Evolutionary conservation across 2,329 filamentous ascomycete genomes (phyloP).

Genomic region (Ustulina deusta): DNA sequence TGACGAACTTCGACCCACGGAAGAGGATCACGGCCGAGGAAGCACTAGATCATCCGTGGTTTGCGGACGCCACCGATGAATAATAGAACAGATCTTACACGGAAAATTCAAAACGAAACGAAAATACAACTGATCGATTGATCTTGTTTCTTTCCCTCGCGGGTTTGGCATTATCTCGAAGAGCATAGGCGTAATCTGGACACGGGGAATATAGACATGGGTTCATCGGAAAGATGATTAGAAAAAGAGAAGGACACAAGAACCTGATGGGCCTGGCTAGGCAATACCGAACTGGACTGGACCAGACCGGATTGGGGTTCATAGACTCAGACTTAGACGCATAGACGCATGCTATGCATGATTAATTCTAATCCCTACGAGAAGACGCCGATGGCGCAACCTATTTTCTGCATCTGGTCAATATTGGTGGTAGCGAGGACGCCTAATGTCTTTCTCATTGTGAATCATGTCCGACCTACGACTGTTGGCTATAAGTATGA

Average conservation of each 20-base stretch:
- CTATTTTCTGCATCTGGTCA: background rate
- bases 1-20: slow-evolving; percentile 56
- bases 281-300: slow-evolving; percentile 5
- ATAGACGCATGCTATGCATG: slow-evolving; percentile 37
- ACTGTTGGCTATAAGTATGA: background rate
- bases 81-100: slow-evolving; percentile 16
- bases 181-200: slow-evolving; percentile 27
- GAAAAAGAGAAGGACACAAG: slow-evolving; percentile 16
- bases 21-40: slow-evolving; percentile 56
- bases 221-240: slow-evolving; percentile 21
- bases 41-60: slow-evolving; percentile 53
- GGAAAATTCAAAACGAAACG: background rate
- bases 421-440: background rate
- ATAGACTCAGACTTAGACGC: slow-evolving; percentile 25
- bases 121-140: slow-evolving; percentile 3
- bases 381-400: slow-evolving; percentile 26
- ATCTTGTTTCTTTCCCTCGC: slow-evolving; percentile 3
- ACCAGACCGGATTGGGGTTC: slow-evolving; percentile 10
- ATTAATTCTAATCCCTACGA: slow-evolving; percentile 37
- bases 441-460: background rate
- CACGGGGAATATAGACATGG: slow-evolving; percentile 22
- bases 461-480: background rate
- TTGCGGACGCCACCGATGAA: slow-evolving; percentile 40
- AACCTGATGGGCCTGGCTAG: slow-evolving; percentile 21
- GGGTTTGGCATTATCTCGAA: slow-evolving; percentile 16